Evolutionary conservation across 805 yeast species (phyloP).

Genomic region (Ogataea nonfermentans): DNA sequence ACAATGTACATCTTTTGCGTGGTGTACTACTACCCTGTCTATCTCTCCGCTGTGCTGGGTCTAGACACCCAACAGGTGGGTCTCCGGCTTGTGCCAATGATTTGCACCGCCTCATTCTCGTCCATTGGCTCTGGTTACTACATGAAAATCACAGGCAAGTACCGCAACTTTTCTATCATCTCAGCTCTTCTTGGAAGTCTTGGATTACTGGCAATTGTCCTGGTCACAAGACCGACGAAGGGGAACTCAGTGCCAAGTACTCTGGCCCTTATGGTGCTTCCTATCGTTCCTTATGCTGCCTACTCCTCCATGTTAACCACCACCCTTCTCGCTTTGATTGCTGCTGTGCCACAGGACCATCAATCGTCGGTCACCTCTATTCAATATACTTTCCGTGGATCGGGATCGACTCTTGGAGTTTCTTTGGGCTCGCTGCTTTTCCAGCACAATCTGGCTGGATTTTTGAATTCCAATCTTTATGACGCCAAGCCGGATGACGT

Average conservation of each 20-base stretch:
- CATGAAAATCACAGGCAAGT: constrained; percentile 63
- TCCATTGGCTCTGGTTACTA: constrained; percentile 63
- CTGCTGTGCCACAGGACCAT: constrained; percentile 64
- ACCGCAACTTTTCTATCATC: constrained; percentile 44
- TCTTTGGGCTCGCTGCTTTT: constrained; percentile 64
- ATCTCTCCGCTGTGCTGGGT: constrained; percentile 52
- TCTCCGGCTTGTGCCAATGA: constrained; percentile 56
- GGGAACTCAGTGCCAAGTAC: constrained; percentile 12
- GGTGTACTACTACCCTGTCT: constrained; percentile 61
- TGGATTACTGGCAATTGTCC: constrained; percentile 37
- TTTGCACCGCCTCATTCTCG: constrained; percentile 56
- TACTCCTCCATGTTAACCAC: constrained; percentile 61
- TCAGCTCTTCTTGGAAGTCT: constrained; percentile 42
- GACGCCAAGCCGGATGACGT: constrained; percentile 36
- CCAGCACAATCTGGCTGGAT: constrained; percentile 40
- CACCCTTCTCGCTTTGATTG: constrained; percentile 64
- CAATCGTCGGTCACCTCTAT: constrained; percentile 70
- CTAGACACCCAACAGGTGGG: constrained; percentile 59
- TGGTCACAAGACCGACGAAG: constrained; percentile 24
- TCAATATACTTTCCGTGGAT: constrained; percentile 63
- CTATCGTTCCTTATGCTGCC: constrained; percentile 52
- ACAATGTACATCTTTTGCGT: constrained; percentile 47
- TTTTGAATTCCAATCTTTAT: constrained; percentile 33
- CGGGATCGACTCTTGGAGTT: constrained; percentile 66
- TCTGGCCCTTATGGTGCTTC: constrained; percentile 43